Conservation (phyloP, 1,284 basidiomycete species). For the Leucoagaricus sp. region DNA sequence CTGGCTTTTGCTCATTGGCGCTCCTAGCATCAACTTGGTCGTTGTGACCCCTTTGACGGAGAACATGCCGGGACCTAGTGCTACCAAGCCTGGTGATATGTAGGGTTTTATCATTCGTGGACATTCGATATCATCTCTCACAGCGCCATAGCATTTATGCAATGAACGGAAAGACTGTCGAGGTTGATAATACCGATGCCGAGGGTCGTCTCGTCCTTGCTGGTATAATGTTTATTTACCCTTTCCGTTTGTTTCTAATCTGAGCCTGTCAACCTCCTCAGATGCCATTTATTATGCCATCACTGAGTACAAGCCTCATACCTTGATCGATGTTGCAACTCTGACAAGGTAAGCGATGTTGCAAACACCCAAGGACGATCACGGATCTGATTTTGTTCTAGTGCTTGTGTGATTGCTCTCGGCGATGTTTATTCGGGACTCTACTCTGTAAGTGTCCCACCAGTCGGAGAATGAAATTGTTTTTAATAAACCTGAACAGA, state of each 20-base stretch:
- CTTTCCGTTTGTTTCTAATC: not conserved
- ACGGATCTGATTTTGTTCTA: conserved; percentile 25
- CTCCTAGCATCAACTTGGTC: conserved; percentile 70
- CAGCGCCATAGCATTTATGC: conserved; percentile 63
- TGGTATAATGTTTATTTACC: conserved; percentile 43
- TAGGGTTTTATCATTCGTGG: conserved; percentile 32
- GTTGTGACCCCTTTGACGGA: conserved; percentile 77
- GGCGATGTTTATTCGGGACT: conserved; percentile 81
- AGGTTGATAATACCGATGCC: conserved; percentile 90
- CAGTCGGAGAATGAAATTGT: not conserved
- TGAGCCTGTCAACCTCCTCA: conserved; percentile 17
- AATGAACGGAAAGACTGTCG: conserved; percentile 88
- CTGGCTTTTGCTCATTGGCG: conserved; percentile 1
- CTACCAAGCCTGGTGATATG: conserved; percentile 88
- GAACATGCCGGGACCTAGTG: conserved; percentile 85
- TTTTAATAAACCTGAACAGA: conserved; percentile 43
- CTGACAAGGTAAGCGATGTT: conserved; percentile 56
- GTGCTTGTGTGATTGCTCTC: conserved; percentile 68
- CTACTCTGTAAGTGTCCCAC: conserved; percentile 59
- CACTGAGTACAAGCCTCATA: conserved; percentile 78
- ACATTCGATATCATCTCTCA: conserved; percentile 6
- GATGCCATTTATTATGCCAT: conserved; percentile 89
- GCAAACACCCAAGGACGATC: not conserved
- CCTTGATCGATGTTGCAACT: conserved; percentile 85
- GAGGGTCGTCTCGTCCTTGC: conserved; percentile 83